Evolutionary conservation across 805 yeast genomes (phyloP).

Genomic region (Suhomyces sp.): DNA sequence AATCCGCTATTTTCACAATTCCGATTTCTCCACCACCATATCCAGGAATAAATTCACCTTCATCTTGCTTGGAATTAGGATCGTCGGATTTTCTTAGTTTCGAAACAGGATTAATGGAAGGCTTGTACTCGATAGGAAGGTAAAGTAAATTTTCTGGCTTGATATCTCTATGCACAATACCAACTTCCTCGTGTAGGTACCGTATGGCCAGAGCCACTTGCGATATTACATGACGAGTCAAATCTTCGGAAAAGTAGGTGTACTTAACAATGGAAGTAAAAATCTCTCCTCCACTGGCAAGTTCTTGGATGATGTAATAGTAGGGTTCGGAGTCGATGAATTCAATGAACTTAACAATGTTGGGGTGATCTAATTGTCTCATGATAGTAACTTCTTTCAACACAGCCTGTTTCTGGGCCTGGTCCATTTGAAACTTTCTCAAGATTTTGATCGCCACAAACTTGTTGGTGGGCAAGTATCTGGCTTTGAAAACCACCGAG

Average conservation of each 20-base stretch:
- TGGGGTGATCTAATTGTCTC: conserved; percentile 62
- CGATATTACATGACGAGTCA: conserved; percentile 59
- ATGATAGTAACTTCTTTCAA: conserved; percentile 78
- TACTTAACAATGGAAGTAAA: conserved; percentile 75
- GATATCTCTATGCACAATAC: conserved; percentile 80
- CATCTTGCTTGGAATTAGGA: conserved; percentile 69
- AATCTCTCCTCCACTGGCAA: conserved; percentile 75
- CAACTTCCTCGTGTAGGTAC: conserved; percentile 69
- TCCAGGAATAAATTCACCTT: conserved; percentile 77
- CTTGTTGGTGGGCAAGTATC: conserved; percentile 35
- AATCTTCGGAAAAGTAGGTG: conserved; percentile 71
- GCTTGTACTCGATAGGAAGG: conserved; percentile 55
- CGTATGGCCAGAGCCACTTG: conserved; percentile 66
- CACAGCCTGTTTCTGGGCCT: conserved; percentile 63
- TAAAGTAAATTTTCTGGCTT: conserved; percentile 78
- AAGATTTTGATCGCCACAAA: conserved; percentile 60
- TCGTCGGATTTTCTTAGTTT: conserved; percentile 66
- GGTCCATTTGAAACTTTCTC: conserved; percentile 66
- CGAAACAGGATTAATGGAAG: conserved; percentile 35
- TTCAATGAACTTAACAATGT: conserved; percentile 63
- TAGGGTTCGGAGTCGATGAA: conserved; percentile 61
- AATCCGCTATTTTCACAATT: conserved; percentile 85
- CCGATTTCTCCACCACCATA: conserved; percentile 95
- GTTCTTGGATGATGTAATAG: conserved; percentile 71
- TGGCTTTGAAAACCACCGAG: conserved; percentile 68